Percentiles rank a stretch among this genome's conserved stretches.
Evolutionary conservation across 2,329 filamentous ascomycete genomes (phyloP).

Genomic region (Alternaria gansuensis): DNA sequence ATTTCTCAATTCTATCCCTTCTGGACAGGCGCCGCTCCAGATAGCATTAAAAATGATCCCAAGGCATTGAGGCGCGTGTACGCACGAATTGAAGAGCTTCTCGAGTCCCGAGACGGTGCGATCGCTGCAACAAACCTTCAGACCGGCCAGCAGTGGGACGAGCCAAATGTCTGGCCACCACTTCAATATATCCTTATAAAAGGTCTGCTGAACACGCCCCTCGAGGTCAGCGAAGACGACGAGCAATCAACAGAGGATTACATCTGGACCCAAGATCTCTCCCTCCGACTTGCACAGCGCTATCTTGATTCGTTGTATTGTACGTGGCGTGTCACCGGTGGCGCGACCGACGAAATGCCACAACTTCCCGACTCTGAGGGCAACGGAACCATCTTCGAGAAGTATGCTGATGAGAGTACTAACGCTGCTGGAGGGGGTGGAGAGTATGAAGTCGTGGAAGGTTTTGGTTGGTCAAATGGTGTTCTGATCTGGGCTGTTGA

Average conservation of each 20-base stretch:
- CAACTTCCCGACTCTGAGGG: constrained; percentile 53
- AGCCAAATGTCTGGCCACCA: constrained; percentile 75
- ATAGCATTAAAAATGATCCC: constrained; percentile 66
- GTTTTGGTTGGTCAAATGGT: constrained; percentile 76
- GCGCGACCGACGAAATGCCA: constrained; percentile 58
- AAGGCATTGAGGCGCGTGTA: constrained; percentile 65
- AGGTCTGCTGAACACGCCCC: constrained; percentile 67
- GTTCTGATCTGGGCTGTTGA: constrained; percentile 73
- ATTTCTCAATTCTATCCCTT: constrained; percentile 72
- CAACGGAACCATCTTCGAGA: constrained; percentile 74
- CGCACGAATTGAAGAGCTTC: constrained; percentile 62
- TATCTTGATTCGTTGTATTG: constrained; percentile 74
- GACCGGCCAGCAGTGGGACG: constrained; percentile 74
- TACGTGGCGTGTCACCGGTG: constrained; percentile 74
- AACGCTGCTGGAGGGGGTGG: constrained; percentile 71
- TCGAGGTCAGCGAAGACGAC: constrained; percentile 63
- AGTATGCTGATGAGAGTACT: constrained; percentile 69
- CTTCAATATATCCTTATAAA: constrained; percentile 71
- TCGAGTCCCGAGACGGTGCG: constrained; percentile 64
- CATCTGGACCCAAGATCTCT: constrained; percentile 63
- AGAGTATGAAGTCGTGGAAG: constrained; percentile 74
- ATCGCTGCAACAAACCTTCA: constrained; percentile 69
- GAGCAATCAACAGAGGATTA: constrained; percentile 55
- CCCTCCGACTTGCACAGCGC: constrained; percentile 68
- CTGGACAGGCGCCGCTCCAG: constrained; percentile 72